phyloP scores from a whole-genome alignment of 768 basidiomycete species.

The Leccinum longicurvipes region DNA sequence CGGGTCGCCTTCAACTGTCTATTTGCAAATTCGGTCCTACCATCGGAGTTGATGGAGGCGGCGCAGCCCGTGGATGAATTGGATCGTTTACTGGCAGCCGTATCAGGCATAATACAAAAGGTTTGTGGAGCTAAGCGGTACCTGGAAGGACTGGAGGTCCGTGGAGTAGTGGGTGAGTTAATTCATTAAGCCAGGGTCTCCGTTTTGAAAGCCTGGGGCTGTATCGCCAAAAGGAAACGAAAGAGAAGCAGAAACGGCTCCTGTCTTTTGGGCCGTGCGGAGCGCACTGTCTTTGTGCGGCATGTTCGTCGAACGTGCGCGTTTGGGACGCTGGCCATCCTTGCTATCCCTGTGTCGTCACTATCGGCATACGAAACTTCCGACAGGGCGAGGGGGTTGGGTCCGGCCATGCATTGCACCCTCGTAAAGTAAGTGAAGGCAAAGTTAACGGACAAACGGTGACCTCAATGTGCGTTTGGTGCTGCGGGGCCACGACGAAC shows the following conservation, averaged over 20 bases:
- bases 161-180: constrained; percentile 11
- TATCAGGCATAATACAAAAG: constrained; percentile 4
- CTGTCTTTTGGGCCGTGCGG: background rate
- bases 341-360: constrained; percentile 14
- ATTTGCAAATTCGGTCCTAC: constrained; percentile 23
- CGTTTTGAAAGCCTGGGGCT: constrained; percentile 3
- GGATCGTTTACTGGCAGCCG: constrained; percentile 10
- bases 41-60: constrained; percentile 17
- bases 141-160: constrained; percentile 16
- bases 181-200: constrained; percentile 21
- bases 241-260: background rate
- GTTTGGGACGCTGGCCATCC: background rate
- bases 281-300: constrained; percentile 6
- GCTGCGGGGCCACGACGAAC: background rate
- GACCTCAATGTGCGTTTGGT: constrained; percentile 8
- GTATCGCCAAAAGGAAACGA: background rate
- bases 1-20: constrained; percentile 4
- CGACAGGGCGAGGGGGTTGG: background rate
- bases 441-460: background rate
- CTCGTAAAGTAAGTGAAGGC: background rate
- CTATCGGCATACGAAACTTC: background rate
- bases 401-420: constrained; percentile 6
- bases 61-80: constrained; percentile 13
- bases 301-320: constrained; percentile 18
- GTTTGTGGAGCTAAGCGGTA: constrained; percentile 16